Percentiles rank a stretch among this genome's conserved stretches.
These are phyloP conservation scores for Lenzites betulinus DNA, from an alignment of 768 basidiomycete species.

Conservation along the genomic window DNA sequence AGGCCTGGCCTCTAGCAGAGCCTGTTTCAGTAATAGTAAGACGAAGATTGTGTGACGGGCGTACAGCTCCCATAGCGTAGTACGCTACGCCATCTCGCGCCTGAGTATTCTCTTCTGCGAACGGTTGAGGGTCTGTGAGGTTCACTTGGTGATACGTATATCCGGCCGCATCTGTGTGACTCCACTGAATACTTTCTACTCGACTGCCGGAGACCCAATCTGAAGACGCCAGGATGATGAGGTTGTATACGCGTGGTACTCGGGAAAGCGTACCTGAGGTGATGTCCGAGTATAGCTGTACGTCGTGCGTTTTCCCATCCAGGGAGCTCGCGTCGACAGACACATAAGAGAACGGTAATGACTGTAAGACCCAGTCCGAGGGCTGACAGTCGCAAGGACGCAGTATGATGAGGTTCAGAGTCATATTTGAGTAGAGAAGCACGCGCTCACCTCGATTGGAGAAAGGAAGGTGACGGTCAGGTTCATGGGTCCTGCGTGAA, in stretches of 20 bases:
- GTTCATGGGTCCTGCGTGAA: constrained; percentile 38
- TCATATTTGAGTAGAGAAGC: no score
- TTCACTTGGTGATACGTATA: constrained; percentile 13
- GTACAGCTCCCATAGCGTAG: constrained; percentile 12
- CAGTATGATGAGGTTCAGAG: no score
- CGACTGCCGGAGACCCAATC: constrained; percentile 18
- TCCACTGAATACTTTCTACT: constrained; percentile 10
- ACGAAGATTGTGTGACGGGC: background rate
- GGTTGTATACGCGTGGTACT: background rate
- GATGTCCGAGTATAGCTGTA: constrained; percentile 43
- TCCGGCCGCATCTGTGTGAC: background rate
- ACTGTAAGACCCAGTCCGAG: constrained; percentile 38
- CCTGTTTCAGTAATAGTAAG: background rate
- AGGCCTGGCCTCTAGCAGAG: background rate
- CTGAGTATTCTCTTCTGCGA: constrained; percentile 5
- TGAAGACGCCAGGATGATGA: background rate
- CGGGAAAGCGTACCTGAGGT: constrained; percentile 32
- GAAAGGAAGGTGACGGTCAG: constrained; percentile 40
- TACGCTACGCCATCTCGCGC: constrained; percentile 17
- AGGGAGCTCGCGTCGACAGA: constrained; percentile 32
- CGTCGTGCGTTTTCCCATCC: constrained; percentile 36
- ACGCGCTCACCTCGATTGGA: constrained; percentile 37
- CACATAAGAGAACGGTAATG: constrained; percentile 43
- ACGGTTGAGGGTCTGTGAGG: background rate
- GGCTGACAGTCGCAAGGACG: no score